Conservation (phyloP, 2,329 filamentous ascomycete species). For the Pseudogymnoascus sp. region DNA sequence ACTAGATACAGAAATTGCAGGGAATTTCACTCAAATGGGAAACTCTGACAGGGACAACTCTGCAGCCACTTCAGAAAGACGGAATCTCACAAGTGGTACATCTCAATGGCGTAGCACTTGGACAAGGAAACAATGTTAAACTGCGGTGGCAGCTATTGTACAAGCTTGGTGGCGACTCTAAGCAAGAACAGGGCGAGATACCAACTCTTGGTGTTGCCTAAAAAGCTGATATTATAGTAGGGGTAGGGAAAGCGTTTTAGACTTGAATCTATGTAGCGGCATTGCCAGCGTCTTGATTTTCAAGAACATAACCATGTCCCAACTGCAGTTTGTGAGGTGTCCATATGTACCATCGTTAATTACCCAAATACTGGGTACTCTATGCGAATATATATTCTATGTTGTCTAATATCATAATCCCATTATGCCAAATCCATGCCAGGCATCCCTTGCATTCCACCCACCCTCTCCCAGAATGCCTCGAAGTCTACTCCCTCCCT, state of each 20-base stretch:
- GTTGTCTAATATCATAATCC: not conserved
- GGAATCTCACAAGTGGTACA: slow-evolving; percentile 79
- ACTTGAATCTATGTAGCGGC: slow-evolving; percentile 9
- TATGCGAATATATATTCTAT: slow-evolving; percentile 4
- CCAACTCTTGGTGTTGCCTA: slow-evolving; percentile 68
- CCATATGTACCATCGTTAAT: not conserved
- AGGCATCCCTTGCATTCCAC: slow-evolving; percentile 51
- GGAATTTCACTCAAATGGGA: slow-evolving; percentile 74
- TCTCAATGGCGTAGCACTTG: slow-evolving; percentile 64
- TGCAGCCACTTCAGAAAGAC: slow-evolving; percentile 60
- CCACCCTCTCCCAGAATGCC: slow-evolving; percentile 65
- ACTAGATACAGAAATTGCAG: slow-evolving; percentile 37
- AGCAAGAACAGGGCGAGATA: slow-evolving; percentile 80
- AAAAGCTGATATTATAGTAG: not conserved
- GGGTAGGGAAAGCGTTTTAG: slow-evolving; percentile 2
- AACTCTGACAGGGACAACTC: slow-evolving; percentile 73
- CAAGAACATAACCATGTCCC: not conserved
- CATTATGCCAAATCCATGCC: slow-evolving; percentile 34
- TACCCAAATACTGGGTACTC: not conserved
- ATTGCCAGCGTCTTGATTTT: slow-evolving; percentile 8
- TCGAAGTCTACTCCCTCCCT: slow-evolving; percentile 76
- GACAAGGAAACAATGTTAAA: slow-evolving; percentile 72
- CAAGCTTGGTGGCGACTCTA: slow-evolving; percentile 56
- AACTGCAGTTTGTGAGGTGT: not conserved
- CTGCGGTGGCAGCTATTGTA: slow-evolving; percentile 87